phyloP scores from a whole-genome alignment of 1,284 basidiomycete genomes.

The Trametes hirsuta region DNA sequence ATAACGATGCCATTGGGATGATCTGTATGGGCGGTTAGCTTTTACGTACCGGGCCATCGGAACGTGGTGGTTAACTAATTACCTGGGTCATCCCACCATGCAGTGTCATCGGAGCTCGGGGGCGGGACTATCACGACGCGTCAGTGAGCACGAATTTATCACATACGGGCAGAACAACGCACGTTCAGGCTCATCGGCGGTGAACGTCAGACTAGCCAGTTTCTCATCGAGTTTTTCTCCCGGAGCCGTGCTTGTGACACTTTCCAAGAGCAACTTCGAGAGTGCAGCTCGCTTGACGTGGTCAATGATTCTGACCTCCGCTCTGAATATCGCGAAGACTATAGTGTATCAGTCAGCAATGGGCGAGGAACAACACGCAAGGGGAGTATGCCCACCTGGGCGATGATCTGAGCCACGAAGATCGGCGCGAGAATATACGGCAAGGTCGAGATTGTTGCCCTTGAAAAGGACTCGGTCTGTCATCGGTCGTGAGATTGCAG shows the following conservation, averaged over 20 bases:
- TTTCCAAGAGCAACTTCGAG: slow-evolving; percentile 70
- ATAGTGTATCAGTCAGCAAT: not conserved
- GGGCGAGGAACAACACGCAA: not conserved
- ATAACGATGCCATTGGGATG: slow-evolving; percentile 66
- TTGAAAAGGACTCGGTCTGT: slow-evolving; percentile 91
- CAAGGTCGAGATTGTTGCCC: slow-evolving; percentile 67
- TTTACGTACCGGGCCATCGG: not conserved
- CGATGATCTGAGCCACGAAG: slow-evolving; percentile 92
- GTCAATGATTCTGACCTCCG: slow-evolving; percentile 81
- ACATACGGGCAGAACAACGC: slow-evolving; percentile 19
- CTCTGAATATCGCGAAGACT: slow-evolving; percentile 88
- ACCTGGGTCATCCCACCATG: slow-evolving; percentile 82
- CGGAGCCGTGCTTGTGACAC: slow-evolving; percentile 57
- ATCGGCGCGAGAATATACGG: slow-evolving; percentile 76
- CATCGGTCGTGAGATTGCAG: not conserved
- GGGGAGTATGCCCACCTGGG: slow-evolving; percentile 60
- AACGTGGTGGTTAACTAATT: slow-evolving; percentile 20
- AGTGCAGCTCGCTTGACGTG: slow-evolving; percentile 71
- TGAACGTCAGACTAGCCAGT: slow-evolving; percentile 49
- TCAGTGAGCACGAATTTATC: slow-evolving; percentile 35
- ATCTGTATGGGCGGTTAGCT: slow-evolving; percentile 42
- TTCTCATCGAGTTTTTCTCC: slow-evolving; percentile 76
- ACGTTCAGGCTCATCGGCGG: slow-evolving; percentile 45
- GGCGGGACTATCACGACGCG: slow-evolving; percentile 60
- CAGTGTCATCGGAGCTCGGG: slow-evolving; percentile 72